Conservation (phyloP, 352 stramenopile species). For the Phytophthora sansomeana region DNA sequence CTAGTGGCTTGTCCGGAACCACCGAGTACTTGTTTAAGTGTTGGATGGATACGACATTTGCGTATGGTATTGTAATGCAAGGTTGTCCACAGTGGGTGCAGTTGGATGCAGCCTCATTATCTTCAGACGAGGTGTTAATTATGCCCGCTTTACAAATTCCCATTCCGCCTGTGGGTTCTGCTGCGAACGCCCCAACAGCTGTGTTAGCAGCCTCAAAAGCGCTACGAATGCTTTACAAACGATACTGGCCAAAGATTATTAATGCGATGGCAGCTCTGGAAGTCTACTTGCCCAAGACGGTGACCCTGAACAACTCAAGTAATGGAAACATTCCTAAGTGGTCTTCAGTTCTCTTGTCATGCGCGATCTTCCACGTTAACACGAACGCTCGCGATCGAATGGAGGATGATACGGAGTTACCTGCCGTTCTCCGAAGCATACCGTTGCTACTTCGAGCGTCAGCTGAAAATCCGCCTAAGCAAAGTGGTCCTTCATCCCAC, state of each 20-base stretch:
- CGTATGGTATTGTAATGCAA: slow-evolving; percentile 59
- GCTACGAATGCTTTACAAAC: slow-evolving; percentile 53
- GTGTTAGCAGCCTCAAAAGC: slow-evolving; percentile 23
- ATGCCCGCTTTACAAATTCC: slow-evolving; percentile 49
- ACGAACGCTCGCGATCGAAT: slow-evolving; percentile 50
- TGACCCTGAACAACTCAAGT: slow-evolving; percentile 11
- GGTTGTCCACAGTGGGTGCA: slow-evolving; percentile 46
- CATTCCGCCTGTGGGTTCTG: slow-evolving; percentile 19
- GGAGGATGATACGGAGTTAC: slow-evolving; percentile 46
- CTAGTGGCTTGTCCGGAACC: slow-evolving; percentile 47
- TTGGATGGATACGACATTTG: slow-evolving; percentile 60
- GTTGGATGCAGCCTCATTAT: slow-evolving; percentile 16
- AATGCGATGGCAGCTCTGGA: slow-evolving; percentile 49
- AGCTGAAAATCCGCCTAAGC: slow-evolving; percentile 15
- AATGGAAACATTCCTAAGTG: slow-evolving; percentile 31
- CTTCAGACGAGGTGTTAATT: slow-evolving; percentile 25
- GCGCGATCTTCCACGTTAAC: slow-evolving; percentile 55
- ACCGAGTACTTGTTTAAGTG: slow-evolving; percentile 58
- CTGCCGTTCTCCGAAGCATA: slow-evolving; percentile 45
- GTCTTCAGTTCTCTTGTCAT: slow-evolving; percentile 44
- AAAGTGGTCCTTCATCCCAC: slow-evolving; percentile 17
- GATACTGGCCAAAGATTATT: slow-evolving; percentile 66
- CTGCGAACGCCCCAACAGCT: slow-evolving; percentile 9
- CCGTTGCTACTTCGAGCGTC: slow-evolving; percentile 43
- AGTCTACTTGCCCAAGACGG: slow-evolving; percentile 41